phyloP scores from a whole-genome alignment of 2,329 filamentous ascomycete genomes.

The Rosellinia necatrix region DNA sequence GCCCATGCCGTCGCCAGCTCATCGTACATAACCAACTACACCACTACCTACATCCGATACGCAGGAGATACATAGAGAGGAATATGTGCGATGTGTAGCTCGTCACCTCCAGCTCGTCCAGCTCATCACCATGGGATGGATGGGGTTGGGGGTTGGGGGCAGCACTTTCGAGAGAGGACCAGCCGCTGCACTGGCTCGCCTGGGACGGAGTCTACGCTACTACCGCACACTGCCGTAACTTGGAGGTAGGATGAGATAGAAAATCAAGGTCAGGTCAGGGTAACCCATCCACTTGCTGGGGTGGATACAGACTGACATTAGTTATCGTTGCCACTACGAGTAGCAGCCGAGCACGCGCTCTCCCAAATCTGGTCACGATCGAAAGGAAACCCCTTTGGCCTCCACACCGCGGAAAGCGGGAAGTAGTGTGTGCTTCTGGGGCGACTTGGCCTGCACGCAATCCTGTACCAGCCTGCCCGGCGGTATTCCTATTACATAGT shows the following conservation, averaged over 20 bases:
- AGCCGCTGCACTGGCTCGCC: too few relatives aligned
- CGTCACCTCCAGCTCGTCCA: constrained; percentile 15
- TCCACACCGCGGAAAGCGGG: constrained; percentile 41
- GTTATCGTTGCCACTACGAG: constrained; percentile 5
- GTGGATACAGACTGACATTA: constrained; percentile 3
- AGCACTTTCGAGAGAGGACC: too few relatives aligned
- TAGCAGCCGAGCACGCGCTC: constrained; percentile 27
- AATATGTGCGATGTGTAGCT: constrained; percentile 20
- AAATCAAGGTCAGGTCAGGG: background rate
- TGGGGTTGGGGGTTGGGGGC: constrained; percentile 17
- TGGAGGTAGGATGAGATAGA: too few relatives aligned
- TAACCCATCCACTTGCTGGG: background rate
- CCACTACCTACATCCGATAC: constrained; percentile 21
- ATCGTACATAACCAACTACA: constrained; percentile 23
- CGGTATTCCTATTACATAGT: constrained; percentile 4
- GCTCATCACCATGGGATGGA: constrained; percentile 2
- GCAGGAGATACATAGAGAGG: constrained; percentile 18
- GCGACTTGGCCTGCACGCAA: constrained; percentile 28
- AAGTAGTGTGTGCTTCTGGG: constrained; percentile 31
- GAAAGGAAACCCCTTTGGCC: constrained; percentile 29
- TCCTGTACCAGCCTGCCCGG: constrained; percentile 12
- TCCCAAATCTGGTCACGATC: constrained; percentile 26
- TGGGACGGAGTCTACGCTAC: too few relatives aligned
- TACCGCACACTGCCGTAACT: too few relatives aligned
- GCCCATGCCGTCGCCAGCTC: constrained; percentile 29